A percentile compares a stretch with the other conserved stretches of the same genome.
These are phyloP conservation scores for Fusarium beomiforme DNA, from an alignment of 2,329 filamentous ascomycete species.

Conservation along the genomic window DNA sequence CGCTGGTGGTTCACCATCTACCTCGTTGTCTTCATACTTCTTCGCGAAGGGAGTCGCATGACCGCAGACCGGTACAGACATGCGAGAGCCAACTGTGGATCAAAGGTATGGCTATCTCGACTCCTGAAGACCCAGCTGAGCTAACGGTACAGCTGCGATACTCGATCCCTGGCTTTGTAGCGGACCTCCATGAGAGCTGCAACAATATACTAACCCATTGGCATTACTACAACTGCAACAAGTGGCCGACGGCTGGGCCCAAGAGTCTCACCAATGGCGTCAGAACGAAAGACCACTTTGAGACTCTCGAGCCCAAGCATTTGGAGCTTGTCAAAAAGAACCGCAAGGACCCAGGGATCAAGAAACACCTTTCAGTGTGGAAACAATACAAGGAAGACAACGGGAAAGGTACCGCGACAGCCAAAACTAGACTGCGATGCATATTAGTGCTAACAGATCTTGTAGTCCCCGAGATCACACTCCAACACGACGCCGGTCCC, in stretches of 20 bases:
- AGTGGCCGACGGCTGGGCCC: constrained; percentile 42
- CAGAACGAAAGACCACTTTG: constrained; percentile 41
- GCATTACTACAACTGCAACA: constrained; percentile 59
- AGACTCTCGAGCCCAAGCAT: constrained; percentile 47
- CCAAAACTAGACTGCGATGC: background rate
- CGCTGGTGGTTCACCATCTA: constrained; percentile 50
- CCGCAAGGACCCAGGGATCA: constrained; percentile 34
- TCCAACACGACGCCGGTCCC: background rate
- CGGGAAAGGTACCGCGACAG: constrained; percentile 23
- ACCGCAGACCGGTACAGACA: constrained; percentile 56
- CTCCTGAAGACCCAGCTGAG: background rate
- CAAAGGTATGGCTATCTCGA: constrained; percentile 25
- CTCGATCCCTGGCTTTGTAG: constrained; percentile 53
- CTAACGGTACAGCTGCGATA: constrained; percentile 46
- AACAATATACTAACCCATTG: constrained; percentile 60
- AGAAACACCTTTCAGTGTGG: constrained; percentile 42
- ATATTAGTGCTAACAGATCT: constrained; percentile 3
- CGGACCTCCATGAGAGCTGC: constrained; percentile 56
- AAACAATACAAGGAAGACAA: constrained; percentile 38
- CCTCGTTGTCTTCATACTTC: constrained; percentile 53
- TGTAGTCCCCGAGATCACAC: constrained; percentile 5
- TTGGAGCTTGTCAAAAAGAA: constrained; percentile 47
- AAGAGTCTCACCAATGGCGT: constrained; percentile 24
- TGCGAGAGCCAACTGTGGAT: constrained; percentile 50
- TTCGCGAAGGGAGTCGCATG: constrained; percentile 53